phyloP scores from a whole-genome alignment of 23 red algal genomes.

The Cyanidioschyzon merolae region DNA sequence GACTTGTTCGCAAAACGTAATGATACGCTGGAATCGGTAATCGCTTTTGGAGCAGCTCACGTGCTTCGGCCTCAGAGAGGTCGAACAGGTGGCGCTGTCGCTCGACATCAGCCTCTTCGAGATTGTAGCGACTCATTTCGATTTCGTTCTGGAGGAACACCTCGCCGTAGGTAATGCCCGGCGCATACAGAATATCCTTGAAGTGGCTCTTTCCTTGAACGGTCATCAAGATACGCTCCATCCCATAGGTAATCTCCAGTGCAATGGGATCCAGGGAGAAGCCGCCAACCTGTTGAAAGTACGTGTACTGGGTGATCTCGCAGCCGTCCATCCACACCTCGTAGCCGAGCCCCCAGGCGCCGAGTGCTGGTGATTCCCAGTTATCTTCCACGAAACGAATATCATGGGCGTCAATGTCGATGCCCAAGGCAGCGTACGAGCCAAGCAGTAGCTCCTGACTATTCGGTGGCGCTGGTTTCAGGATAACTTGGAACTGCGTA shows the following conservation, averaged over 20 bases:
- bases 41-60: conserved; percentile 41
- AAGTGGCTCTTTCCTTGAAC: conserved; percentile 74
- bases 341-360: conserved; percentile 99
- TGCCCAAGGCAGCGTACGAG: conserved; percentile 69
- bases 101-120: conserved; percentile 79
- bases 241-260: conserved; percentile 92
- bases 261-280: conserved; percentile 56
- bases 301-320: conserved; percentile 98
- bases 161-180: conserved; percentile 68
- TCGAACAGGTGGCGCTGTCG: conserved; percentile 59
- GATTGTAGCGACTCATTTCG: conserved; percentile 92
- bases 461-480: conserved; percentile 83
- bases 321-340: conserved; percentile 98
- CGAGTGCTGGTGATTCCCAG: conserved; percentile 89
- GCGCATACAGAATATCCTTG: conserved; percentile 74
- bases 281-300: conserved; percentile 95
- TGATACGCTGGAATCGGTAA: conserved; percentile 88
- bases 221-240: conserved; percentile 90
- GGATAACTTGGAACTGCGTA: conserved; percentile 99
- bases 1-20: conserved; percentile 80
- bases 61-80: conserved; percentile 71
- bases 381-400: conserved; percentile 99
- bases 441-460: conserved; percentile 85
- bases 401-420: conserved; percentile 76
- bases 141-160: conserved; percentile 78